These are phyloP conservation scores for Grifola frondosa DNA, from an alignment of 1,284 basidiomycete genomes.

Conservation along the genomic window DNA sequence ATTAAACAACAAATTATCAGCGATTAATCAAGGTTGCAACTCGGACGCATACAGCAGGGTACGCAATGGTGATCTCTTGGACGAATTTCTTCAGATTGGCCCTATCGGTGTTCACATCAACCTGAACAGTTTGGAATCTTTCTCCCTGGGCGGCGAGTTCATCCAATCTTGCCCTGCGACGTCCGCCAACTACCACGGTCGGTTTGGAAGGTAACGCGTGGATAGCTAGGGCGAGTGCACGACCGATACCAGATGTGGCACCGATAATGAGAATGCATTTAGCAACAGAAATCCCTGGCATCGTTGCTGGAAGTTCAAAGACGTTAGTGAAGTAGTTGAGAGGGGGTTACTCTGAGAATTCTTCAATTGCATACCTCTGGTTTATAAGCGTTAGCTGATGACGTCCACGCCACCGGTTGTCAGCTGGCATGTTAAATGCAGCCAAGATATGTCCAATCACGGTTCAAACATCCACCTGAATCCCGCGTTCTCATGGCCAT, in stretches of 20 bases:
- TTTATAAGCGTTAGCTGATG: no score
- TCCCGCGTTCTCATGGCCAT: no score
- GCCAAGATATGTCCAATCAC: no score
- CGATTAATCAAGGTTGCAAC: constrained; percentile 16
- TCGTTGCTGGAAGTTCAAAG: constrained; percentile 16
- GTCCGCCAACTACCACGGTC: constrained; percentile 54
- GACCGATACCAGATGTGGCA: constrained; percentile 62
- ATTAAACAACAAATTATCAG: constrained; percentile 3
- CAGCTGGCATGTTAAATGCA: no score
- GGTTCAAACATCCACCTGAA: no score
- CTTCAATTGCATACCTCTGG: no score
- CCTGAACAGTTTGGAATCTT: constrained; percentile 39
- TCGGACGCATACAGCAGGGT: constrained; percentile 46
- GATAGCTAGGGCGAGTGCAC: constrained; percentile 55
- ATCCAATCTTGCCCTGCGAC: constrained; percentile 51
- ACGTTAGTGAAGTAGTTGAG: no score
- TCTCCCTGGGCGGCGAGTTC: constrained; percentile 40
- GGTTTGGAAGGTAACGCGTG: constrained; percentile 49
- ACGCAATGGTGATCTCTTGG: constrained; percentile 38
- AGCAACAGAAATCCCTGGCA: constrained; percentile 48
- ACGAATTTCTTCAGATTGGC: constrained; percentile 41
- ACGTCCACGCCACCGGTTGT: no score
- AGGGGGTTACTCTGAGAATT: no score
- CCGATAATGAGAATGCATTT: constrained; percentile 62
- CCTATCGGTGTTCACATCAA: constrained; percentile 45